Percentiles rank a stretch among this genome's conserved stretches.
Evolutionary conservation across 1,284 basidiomycete species (phyloP).

Genomic region (Wolfiporia cocos): DNA sequence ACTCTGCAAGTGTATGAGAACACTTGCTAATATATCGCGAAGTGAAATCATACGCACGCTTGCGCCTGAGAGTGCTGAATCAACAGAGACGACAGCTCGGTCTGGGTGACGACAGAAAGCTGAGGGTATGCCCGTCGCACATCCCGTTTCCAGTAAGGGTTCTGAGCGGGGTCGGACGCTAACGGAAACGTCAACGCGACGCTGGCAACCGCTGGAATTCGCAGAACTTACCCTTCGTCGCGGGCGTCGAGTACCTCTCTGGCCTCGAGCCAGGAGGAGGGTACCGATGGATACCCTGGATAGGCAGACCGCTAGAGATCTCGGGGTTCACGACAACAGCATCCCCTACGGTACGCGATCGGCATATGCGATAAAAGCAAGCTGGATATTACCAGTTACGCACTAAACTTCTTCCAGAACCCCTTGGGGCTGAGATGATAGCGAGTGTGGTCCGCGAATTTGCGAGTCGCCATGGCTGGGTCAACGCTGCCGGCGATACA

Average conservation of each 20-base stretch:
- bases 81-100: constrained; percentile 75
- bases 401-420: constrained; percentile 94
- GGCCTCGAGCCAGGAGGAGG: constrained; percentile 85
- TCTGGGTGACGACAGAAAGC: constrained; percentile 79
- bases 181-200: constrained; percentile 9
- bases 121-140: constrained; percentile 88
- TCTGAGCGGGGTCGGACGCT: constrained; percentile 81
- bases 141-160: constrained; percentile 94
- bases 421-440: constrained; percentile 86
- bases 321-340: constrained; percentile 77
- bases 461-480: constrained; percentile 59
- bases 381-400: constrained; percentile 29
- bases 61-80: constrained; percentile 71
- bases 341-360: constrained; percentile 47
- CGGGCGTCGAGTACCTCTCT: constrained; percentile 82
- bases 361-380: not conserved
- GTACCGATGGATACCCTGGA: constrained; percentile 67
- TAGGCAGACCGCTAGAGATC: constrained; percentile 89
- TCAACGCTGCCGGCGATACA: too few species aligned
- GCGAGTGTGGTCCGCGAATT: constrained; percentile 75
- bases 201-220: constrained; percentile 13
- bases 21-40: not conserved
- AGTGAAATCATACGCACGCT: constrained; percentile 41
- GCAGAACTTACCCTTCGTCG: constrained; percentile 68
- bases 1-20: constrained; percentile 36